Base-by-base conservation (phyloP, 345 rosid genomes). In the Euphorbia pulcherrima region DNA sequence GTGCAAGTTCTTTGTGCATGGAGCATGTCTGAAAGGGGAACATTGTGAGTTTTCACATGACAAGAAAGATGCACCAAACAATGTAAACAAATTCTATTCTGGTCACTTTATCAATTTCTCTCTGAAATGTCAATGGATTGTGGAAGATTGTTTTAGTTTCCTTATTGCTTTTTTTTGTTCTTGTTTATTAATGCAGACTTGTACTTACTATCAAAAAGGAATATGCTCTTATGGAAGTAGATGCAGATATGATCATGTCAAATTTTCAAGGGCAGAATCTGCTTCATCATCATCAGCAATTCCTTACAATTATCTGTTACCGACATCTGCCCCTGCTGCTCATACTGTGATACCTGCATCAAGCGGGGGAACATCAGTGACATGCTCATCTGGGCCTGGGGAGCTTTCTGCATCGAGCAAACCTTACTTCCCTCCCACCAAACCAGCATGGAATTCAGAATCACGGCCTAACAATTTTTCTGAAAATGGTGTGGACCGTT, bases 151-250 rank as follows among this genome's bases (percentile, higher is more conserved):
- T 46, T 29, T 10, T 59, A 29, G 12, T 70, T 57, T 18, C 13
- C 26, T 64, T 30, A 18, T 67, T 23, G 8, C 68, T 52, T 37
- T 50, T 24, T 21, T 37, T 44, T 44, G 60, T 67, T 57, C n/a
- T 59, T n/a, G 50, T 66, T 53, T 58, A n/a, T 64, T 2, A 37
- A 59, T 52, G 33, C 83, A 94, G 99, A 78, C 89, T 61, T 94
- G 99, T 83, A 88, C 92, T 62, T 94, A 76, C 71, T 89, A 94
- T 78, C 99, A 94, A 76, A 94, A 88, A 78, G 97, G 99, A 39
- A 68, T 79, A 21, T 94, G 97, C 72, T 79, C 82, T 2, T 91
- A 85, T 54, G 99, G 96, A 54, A 84, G 86, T 71, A 84, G 96
- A 62, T 94, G 99, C 78, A 77, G 97, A 79, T 88, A 91, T 69